phyloP scores from a whole-genome alignment of 495 filamentous ascomycete species.

The Neurospora sp. region DNA sequence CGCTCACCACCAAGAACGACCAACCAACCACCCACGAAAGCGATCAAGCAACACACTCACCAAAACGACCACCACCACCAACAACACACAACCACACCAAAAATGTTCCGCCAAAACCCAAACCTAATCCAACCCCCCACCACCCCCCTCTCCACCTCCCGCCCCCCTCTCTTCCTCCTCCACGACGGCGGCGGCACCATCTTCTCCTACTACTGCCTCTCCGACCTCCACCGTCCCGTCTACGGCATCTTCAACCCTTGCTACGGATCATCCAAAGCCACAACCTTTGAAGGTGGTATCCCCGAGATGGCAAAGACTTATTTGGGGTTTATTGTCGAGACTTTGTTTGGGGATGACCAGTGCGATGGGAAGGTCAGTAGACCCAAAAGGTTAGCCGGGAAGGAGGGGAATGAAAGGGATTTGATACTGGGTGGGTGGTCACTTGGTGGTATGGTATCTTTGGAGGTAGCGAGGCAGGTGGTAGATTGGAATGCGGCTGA shows the following conservation, averaged over 20 bases:
- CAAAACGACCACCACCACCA: not conserved
- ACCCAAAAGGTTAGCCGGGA: not conserved
- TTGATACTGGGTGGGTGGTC: conserved; percentile 32
- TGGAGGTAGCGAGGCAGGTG: conserved; percentile 28
- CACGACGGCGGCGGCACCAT: conserved; percentile 36
- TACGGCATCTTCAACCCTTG: conserved; percentile 31
- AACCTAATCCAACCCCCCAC: conserved; percentile 15
- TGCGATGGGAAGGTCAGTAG: conserved; percentile 16
- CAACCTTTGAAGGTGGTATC: conserved; percentile 23
- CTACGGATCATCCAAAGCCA: conserved; percentile 11
- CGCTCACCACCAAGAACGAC: too few species aligned
- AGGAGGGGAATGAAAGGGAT: not conserved
- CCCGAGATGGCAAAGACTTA: conserved; percentile 28
- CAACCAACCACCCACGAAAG: too few species aligned
- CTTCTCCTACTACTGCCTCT: conserved; percentile 30
- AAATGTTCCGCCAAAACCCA: conserved; percentile 19
- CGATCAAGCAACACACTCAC: too few species aligned
- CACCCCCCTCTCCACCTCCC: not conserved
- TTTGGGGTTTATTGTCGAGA: conserved; percentile 16
- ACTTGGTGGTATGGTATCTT: conserved; percentile 30
- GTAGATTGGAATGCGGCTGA: conserved; percentile 8
- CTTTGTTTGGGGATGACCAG: conserved; percentile 10
- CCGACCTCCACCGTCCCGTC: conserved; percentile 19
- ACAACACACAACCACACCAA: not conserved
- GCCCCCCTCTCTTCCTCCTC: conserved; percentile 27